Conservation (phyloP, 345 rosid genomes). For the Corchorus olitorius region DNA sequence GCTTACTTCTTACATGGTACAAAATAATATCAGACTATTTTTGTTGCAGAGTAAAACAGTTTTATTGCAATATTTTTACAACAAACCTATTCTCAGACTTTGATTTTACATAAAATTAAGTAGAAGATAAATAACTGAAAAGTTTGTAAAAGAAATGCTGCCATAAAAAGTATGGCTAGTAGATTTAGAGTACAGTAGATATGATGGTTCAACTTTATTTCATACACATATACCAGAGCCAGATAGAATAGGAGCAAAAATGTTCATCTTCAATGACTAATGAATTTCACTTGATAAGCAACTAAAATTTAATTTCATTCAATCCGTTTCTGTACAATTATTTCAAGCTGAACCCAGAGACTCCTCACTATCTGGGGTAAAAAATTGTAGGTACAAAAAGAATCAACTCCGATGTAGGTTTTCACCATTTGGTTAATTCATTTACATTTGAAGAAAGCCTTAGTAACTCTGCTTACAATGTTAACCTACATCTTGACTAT, state of each 20-base stretch:
- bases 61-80: neutral
- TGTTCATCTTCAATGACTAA: neutral
- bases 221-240: neutral
- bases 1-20: neutral
- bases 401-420: constrained; percentile 22
- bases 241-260: neutral
- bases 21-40: neutral
- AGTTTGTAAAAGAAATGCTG: no score
- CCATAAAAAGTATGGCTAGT: no score
- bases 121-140: neutral
- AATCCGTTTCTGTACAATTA: constrained; percentile 29
- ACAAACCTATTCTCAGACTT: neutral
- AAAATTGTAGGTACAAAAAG: constrained; percentile 25
- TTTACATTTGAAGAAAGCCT: constrained; percentile 35
- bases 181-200: neutral
- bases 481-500: constrained; percentile 28
- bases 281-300: constrained; percentile 17
- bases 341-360: constrained; percentile 20
- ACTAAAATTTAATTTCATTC: constrained; percentile 18
- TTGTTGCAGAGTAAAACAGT: neutral
- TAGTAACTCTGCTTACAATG: constrained; percentile 18
- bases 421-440: constrained; percentile 27
- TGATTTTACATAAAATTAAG: neutral
- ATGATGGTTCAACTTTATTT: neutral
- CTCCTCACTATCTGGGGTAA: constrained; percentile 17